phyloP scores from a whole-genome alignment of 345 rosid species.

The Camelina neglecta region DNA sequence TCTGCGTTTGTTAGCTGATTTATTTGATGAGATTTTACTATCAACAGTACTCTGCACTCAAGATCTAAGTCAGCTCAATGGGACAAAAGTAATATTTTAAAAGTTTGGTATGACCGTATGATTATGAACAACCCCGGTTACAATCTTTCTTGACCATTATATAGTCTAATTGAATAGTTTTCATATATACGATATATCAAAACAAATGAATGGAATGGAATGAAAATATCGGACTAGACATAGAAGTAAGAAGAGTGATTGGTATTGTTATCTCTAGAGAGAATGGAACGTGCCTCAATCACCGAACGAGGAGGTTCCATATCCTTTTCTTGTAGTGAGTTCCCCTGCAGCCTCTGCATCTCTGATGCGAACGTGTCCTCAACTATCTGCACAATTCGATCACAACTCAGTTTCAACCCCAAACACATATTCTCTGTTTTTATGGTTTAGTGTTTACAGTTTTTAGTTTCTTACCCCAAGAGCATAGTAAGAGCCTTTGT shows the following conservation, averaged over 20 bases:
- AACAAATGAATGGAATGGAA: constrained; percentile 25
- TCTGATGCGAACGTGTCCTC: constrained; percentile 96
- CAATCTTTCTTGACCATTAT: not conserved
- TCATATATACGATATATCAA: constrained; percentile 28
- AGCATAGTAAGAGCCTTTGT: constrained; percentile 90
- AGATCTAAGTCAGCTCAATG: not conserved
- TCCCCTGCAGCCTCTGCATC: constrained; percentile 90
- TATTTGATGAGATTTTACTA: constrained; percentile 32
- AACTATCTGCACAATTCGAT: constrained; percentile 54
- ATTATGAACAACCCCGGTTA: not conserved
- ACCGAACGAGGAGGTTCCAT: constrained; percentile 91
- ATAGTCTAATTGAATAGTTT: not conserved
- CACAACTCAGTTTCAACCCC: constrained; percentile 15
- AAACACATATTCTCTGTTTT: not conserved
- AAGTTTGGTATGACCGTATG: not conserved
- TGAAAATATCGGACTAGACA: constrained; percentile 45
- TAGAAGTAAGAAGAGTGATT: constrained; percentile 74
- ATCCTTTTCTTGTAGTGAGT: constrained; percentile 87
- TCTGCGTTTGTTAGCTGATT: constrained; percentile 28
- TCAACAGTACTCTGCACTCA: not conserved
- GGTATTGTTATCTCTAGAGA: constrained; percentile 77
- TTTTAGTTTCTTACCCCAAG: constrained; percentile 62
- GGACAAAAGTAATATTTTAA: not conserved
- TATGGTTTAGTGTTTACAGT: not conserved
- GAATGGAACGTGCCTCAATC: constrained; percentile 93